Evolutionary conservation across 768 basidiomycete species (phyloP).

Genomic region (Xerocomellus amylosporus): DNA sequence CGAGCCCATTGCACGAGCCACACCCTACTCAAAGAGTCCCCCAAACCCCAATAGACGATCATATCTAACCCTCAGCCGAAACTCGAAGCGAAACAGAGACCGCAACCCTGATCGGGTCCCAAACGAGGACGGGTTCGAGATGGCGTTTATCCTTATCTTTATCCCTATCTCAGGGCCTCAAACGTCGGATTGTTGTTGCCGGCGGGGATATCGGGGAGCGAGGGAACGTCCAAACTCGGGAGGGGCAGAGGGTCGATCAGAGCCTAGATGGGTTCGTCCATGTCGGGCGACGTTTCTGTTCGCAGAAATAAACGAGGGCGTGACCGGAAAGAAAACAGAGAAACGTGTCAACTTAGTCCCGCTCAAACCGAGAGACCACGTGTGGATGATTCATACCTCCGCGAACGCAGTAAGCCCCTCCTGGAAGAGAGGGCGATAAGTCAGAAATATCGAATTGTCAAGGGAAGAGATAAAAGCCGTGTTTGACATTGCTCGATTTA

Average conservation of each 20-base stretch:
- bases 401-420: slow-evolving; percentile 70
- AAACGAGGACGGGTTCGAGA: neutral
- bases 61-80: no score
- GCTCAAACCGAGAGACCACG: neutral
- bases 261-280: slow-evolving; percentile 23
- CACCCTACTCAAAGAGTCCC: neutral
- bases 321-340: neutral
- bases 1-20: neutral
- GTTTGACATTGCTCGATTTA: slow-evolving; percentile 4
- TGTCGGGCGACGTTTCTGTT: slow-evolving; percentile 18
- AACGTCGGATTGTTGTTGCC: neutral
- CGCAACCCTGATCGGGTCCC: neutral
- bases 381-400: slow-evolving; percentile 26
- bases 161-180: neutral
- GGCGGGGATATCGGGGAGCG: neutral
- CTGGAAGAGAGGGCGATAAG: slow-evolving; percentile 34
- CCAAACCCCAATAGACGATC: neutral
- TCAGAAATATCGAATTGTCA: slow-evolving; percentile 6
- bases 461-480: neutral
- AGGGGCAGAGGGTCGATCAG: slow-evolving; percentile 8
- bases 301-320: neutral
- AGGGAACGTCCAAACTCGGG: neutral
- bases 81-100: neutral
- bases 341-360: neutral
- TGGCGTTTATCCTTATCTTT: neutral